A percentile compares a stretch with the other conserved stretches of the same genome.
Conservation (phyloP, 2,329 filamentous ascomycete genomes). For the Aschersonia sp. region DNA sequence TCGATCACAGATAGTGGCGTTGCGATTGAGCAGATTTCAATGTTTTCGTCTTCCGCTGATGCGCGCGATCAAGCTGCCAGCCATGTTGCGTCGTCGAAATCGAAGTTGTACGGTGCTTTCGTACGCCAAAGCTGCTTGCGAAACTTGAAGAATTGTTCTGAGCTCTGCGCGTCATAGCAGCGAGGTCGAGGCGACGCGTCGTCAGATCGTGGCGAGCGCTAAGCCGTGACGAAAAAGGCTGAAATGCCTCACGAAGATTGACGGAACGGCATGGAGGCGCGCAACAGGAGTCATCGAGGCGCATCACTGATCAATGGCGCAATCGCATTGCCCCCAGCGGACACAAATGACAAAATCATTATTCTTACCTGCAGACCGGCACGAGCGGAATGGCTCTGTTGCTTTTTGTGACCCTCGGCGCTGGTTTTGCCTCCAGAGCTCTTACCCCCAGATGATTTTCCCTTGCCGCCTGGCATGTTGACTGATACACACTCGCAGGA, state of each 20-base stretch:
- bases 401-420: conserved; percentile 60
- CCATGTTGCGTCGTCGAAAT: background rate
- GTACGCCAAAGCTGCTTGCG: too few species aligned
- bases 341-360: background rate
- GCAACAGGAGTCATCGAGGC: background rate
- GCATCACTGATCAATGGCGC: background rate
- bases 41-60: background rate
- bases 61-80: background rate
- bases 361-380: conserved; percentile 76
- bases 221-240: background rate
- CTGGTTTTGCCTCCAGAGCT: conserved; percentile 63
- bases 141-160: too few species aligned
- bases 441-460: conserved; percentile 84
- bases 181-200: background rate
- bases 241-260: background rate
- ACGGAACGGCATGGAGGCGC: background rate
- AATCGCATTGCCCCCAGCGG: background rate
- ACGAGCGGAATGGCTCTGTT: conserved; percentile 89
- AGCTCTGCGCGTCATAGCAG: too few species aligned
- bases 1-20: background rate
- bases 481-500: background rate
- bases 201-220: background rate
- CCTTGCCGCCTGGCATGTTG: conserved; percentile 67
- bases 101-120: too few species aligned
- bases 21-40: background rate